Percentiles rank a stretch among this genome's conserved stretches.
Evolutionary conservation across 78 protist species (phyloP).

Genomic region (Dictyostelium brefeldianum): DNA sequence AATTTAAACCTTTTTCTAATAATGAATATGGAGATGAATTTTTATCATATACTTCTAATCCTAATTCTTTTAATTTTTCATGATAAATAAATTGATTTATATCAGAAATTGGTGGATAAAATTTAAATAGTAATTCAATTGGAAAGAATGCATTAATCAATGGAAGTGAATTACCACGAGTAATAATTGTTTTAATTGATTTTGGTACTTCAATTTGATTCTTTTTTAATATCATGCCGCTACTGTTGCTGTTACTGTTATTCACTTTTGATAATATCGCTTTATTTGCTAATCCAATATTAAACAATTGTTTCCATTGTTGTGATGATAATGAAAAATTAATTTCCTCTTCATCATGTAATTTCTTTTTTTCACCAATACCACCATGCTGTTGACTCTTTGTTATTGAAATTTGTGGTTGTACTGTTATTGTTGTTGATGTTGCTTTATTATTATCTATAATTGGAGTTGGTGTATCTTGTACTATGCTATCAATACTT

Average conservation of each 20-base stretch:
- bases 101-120: constrained; percentile 42
- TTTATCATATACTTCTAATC: constrained; percentile 43
- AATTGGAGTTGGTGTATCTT: constrained; percentile 1
- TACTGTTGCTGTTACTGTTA: not conserved
- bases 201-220: constrained; percentile 20
- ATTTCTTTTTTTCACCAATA: not conserved
- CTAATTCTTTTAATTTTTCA: constrained; percentile 44
- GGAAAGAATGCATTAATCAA: constrained; percentile 26
- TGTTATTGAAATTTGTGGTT: not conserved
- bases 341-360: constrained; percentile 18
- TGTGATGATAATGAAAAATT: constrained; percentile 37
- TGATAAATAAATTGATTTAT: not conserved
- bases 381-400: not conserved
- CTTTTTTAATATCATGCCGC: not conserved
- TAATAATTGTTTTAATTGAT: constrained; percentile 10
- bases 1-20: constrained; percentile 45
- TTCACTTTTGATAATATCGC: not conserved
- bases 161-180: not conserved
- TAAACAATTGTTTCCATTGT: constrained; percentile 80
- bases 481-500: not conserved
- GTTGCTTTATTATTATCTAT: not conserved
- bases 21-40: constrained; percentile 4
- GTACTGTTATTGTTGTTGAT: not conserved
- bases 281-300: constrained; percentile 21
- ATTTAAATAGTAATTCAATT: constrained; percentile 50